Evolutionary conservation across 2,329 filamentous ascomycete genomes (phyloP), one percentile per base, ranked within the genome.

Genomic region (Eutypa lata): DNA sequence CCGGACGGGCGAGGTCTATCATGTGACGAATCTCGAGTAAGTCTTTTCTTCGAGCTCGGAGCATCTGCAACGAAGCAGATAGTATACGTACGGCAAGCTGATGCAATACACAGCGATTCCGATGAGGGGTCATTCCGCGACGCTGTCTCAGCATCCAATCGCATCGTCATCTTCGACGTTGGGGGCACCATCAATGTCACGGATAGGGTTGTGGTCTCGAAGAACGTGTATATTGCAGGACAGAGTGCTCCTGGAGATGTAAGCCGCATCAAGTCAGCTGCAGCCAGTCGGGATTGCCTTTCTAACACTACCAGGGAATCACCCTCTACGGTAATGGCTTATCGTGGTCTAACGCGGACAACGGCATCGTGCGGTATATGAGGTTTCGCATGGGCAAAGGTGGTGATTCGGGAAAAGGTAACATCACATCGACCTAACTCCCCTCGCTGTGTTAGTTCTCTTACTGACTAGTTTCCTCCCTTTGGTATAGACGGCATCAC

Each of bases 311-410:
- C 5, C 19, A 68, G 64, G 71, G 73, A 5, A 74, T 81, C 42
- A 79, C 77, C 1, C 71, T 80, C 0, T 81, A 81, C 53, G 79
- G 79, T n/a, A 79, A 81, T 56, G 77, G 77, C 1, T 73, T 73
- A 70, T 78, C 75, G 2, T 80, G 76, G 57, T 78, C 75, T 3
- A 77, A 79, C 44, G 76, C 78, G 7, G 68, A 81, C 60, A 73
- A 81, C 42, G 70, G 75, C 26, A 80, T 83, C 53, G 74, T 80
- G 31, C 74, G 80, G n/a, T 80, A 82, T 61, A 72, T 82, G 19
- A 73, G 78, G 18, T 75, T 83, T 50, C 75, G 78, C 24, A 80
- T 80, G 77, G 79, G 79, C 33, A 76, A 72, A 47, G 66, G 70
- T 7, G 78, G 78, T 4, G 68, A 68, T n/a, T 74, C 72, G 2